Percentiles rank a stretch among this genome's conserved stretches.
Evolutionary conservation across 2,329 filamentous ascomycete genomes (phyloP).

Genomic region (Botryosphaeria agaves): DNA sequence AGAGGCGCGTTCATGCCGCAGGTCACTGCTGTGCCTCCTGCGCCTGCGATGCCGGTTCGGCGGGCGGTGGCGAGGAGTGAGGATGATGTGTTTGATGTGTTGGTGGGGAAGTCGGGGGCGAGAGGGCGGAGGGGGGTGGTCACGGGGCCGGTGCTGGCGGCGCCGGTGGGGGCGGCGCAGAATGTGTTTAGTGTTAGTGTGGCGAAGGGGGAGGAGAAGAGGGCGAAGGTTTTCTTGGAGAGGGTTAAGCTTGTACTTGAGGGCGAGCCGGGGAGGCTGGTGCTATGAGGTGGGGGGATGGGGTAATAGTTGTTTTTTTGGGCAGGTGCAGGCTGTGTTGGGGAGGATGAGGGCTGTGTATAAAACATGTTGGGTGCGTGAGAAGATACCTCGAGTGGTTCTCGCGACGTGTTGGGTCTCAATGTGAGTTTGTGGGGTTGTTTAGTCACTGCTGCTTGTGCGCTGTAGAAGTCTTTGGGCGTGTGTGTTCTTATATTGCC

Average conservation of each 20-base stretch:
- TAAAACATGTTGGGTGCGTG: too few relatives aligned
- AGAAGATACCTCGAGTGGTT: too few relatives aligned
- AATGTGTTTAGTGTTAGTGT: slow-evolving; percentile 76
- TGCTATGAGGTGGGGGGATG: slow-evolving; percentile 16
- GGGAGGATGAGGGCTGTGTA: too few relatives aligned
- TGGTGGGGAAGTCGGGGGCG: slow-evolving; percentile 23
- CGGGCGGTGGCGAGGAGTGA: slow-evolving; percentile 14
- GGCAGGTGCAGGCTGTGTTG: too few relatives aligned
- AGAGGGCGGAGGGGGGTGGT: too few relatives aligned
- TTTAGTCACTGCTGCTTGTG: neutral
- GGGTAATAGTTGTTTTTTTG: neutral
- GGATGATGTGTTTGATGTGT: slow-evolving; percentile 67
- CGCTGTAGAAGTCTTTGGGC: neutral
- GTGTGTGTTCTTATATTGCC: too few relatives aligned
- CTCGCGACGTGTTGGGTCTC: too few relatives aligned
- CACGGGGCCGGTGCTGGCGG: slow-evolving; percentile 18
- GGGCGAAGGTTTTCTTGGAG: slow-evolving; percentile 68
- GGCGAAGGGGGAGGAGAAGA: slow-evolving; percentile 60
- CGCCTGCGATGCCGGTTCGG: slow-evolving; percentile 17
- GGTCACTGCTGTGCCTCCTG: slow-evolving; percentile 38
- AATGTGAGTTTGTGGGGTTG: too few relatives aligned
- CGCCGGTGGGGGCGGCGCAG: slow-evolving; percentile 32
- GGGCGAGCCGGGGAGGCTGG: slow-evolving; percentile 57
- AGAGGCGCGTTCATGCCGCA: slow-evolving; percentile 56
- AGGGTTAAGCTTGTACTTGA: slow-evolving; percentile 73